Evolutionary conservation across 306 rosid species (phyloP).

Genomic region (Gleditsia sinensis): DNA sequence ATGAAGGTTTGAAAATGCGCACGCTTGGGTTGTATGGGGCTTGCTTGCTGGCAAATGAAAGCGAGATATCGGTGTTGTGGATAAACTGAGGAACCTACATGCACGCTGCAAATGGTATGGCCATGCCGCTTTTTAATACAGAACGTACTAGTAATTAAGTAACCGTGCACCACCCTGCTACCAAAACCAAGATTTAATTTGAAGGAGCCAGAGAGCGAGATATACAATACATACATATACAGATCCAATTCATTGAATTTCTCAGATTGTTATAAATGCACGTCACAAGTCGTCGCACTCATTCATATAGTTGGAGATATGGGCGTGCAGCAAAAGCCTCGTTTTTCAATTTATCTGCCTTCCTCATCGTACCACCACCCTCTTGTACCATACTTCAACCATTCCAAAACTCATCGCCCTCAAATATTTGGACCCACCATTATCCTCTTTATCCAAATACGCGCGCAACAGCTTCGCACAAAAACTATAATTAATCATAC

Average conservation of each 20-base stretch:
- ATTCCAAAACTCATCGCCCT: background rate
- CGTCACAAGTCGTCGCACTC: too few relatives aligned
- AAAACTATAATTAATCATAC: too few relatives aligned
- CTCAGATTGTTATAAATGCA: background rate
- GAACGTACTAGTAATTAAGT: background rate
- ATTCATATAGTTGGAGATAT: background rate
- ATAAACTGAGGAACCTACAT: too few relatives aligned
- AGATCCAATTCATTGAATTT: background rate
- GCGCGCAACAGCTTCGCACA: background rate
- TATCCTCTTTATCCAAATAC: background rate
- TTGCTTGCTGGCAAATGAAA: background rate
- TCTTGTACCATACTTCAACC: slow-evolving; percentile 19
- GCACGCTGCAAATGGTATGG: background rate
- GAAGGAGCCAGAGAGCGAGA: too few relatives aligned
- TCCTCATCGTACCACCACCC: slow-evolving; percentile 19
- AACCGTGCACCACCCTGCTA: too few relatives aligned
- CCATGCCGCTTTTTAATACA: background rate
- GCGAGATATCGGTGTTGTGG: background rate
- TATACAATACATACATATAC: too few relatives aligned
- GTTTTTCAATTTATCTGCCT: slow-evolving; percentile 2
- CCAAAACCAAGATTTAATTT: too few relatives aligned
- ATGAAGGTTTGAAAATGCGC: background rate
- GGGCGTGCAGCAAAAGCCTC: slow-evolving; percentile 20
- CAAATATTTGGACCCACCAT: background rate
- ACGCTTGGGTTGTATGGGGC: background rate